phyloP scores from a whole-genome alignment of 129 eudicot species.

The Centella asiatica region DNA sequence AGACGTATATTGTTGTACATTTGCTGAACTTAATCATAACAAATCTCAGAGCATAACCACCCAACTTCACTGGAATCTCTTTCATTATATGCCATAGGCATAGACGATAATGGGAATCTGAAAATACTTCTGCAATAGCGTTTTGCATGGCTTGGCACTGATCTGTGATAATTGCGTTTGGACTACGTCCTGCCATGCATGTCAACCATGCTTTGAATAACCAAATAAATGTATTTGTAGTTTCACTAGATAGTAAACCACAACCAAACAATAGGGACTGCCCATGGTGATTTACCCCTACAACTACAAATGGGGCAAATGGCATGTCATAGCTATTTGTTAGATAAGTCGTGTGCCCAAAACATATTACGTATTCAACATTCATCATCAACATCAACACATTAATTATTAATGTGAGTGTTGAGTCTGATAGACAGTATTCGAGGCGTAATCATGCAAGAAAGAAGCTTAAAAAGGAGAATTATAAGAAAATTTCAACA shows the following conservation, averaged over 20 bases:
- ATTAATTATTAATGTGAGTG: no score
- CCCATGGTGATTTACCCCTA: conserved; percentile 22
- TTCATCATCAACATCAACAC: conserved; percentile 15
- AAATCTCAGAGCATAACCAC: no score
- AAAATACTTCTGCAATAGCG: conserved; percentile 4
- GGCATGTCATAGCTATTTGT: conserved; percentile 15
- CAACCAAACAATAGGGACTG: conserved; percentile 8
- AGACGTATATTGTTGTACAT: no score
- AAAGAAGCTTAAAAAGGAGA: no score
- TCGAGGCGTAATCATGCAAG: no score
- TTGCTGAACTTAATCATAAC: no score
- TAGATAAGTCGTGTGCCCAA: conserved; percentile 20
- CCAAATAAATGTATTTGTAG: conserved; percentile 5
- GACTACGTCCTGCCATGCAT: neutral
- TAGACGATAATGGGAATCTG: neutral
- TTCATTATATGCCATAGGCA: conserved; percentile 22
- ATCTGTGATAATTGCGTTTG: conserved; percentile 8
- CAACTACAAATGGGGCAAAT: conserved; percentile 12
- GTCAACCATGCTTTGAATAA: conserved; percentile 2
- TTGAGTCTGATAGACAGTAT: no score
- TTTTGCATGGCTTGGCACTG: conserved; percentile 11
- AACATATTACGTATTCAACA: conserved; percentile 13
- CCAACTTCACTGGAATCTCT: no score
- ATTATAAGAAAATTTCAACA: no score
- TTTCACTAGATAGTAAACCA: conserved; percentile 1